Evolutionary conservation across 2,329 filamentous ascomycete species (phyloP).

Genomic region (Phyllosticta citrichinensis): DNA sequence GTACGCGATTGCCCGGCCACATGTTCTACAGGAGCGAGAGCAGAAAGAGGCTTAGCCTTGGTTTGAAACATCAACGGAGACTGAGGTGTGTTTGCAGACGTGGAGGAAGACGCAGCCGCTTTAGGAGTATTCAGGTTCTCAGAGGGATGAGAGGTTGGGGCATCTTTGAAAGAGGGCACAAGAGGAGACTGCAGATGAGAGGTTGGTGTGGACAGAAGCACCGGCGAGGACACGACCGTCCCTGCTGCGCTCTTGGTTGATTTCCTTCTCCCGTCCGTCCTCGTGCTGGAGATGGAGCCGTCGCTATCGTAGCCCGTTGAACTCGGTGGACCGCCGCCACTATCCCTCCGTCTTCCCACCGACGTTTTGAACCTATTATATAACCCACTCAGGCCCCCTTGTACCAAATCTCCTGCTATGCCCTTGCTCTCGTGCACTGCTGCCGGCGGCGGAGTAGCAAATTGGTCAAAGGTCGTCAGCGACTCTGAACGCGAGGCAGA

Average conservation of each 20-base stretch:
- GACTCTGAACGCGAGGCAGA: constrained; percentile 76
- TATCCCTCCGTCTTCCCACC: constrained; percentile 59
- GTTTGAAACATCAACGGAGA: constrained; percentile 17
- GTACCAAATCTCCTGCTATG: constrained; percentile 61
- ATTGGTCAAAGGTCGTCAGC: constrained; percentile 90
- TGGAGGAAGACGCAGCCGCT: constrained; percentile 6
- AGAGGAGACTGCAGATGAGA: constrained; percentile 31
- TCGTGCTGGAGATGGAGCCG: constrained; percentile 17
- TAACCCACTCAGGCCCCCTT: constrained; percentile 78
- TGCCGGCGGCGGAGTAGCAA: constrained; percentile 58
- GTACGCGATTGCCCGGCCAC: background rate
- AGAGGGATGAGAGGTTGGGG: constrained; percentile 16
- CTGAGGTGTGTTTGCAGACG: constrained; percentile 23
- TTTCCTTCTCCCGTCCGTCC: constrained; percentile 13
- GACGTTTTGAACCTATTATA: constrained; percentile 79
- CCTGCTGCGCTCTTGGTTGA: constrained; percentile 20
- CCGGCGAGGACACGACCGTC: constrained; percentile 26
- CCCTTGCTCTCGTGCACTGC: constrained; percentile 56
- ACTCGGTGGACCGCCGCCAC: constrained; percentile 26
- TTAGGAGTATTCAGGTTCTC: constrained; percentile 15
- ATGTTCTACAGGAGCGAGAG: constrained; percentile 13
- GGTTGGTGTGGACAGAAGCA: constrained; percentile 24
- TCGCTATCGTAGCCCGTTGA: constrained; percentile 23
- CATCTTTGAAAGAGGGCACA: constrained; percentile 25
- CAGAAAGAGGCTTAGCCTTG: constrained; percentile 22